Evolutionary conservation across 1,139 yeast genomes (phyloP), one percentile per base, ranked within the genome.

Genomic region (Trichomonascaceae sp.): DNA sequence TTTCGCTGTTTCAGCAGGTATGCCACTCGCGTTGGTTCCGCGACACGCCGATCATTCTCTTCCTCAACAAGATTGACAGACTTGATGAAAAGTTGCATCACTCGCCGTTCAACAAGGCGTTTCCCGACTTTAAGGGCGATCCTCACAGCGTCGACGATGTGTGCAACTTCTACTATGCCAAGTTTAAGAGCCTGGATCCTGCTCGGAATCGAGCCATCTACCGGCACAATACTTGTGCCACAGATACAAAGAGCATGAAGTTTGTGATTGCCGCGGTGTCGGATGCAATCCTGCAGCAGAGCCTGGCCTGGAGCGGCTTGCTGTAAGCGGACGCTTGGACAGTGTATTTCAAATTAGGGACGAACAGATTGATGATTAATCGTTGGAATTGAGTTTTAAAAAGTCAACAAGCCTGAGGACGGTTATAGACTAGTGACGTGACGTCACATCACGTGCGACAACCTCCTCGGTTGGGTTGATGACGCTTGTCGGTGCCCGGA

Each of bases 151-250:
- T 41, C 2, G 38, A 41, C 13, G 47, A 43, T 20, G 56, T 56
- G 17, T 36, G 47, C 17, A 34, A 31, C 27, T 54, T 41, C 35
- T 37, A 56, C 27, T 52, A 47, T 34, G 29, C 32, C 6, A 29
- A 41, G 35, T 54, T 45, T 40, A 54, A 78, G 45, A 81, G 81
- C 52, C 62, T 72, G 23, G 41, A 40, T 38, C 65, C 78, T 2
- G 68, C 71, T 34, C 38, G 44, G 13, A 20, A 11, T 8, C 77
- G 79, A 50, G 89, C 87, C 4, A 72, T 87, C 23, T 92, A 92
- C 54, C 78, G 84, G 17, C 96, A 85, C 57, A 64, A 87, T 44
- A 92, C 98, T 1, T 85, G 96, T 61, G 99, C 99, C 2, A 89
- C 98, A 0, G 98, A 92, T 55, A 74, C 93, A 0, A 66, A 71